phyloP scores from a whole-genome alignment of 805 yeast species.

The Wickerhamiella shivajii region DNA sequence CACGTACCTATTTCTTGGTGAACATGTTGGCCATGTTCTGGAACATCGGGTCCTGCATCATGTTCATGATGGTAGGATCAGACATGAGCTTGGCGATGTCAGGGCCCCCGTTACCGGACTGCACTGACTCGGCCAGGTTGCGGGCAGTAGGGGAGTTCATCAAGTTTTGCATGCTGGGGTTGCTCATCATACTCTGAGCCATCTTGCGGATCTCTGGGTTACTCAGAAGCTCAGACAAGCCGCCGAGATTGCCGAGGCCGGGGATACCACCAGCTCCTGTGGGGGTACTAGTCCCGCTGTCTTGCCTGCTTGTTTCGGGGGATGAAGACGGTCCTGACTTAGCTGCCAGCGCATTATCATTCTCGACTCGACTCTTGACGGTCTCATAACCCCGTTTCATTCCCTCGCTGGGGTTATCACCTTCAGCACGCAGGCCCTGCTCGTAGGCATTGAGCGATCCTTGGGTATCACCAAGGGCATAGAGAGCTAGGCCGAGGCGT shows the following conservation, averaged over 20 bases:
- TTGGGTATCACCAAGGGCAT: slow-evolving; percentile 85
- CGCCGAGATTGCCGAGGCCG: slow-evolving; percentile 67
- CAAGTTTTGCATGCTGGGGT: slow-evolving; percentile 57
- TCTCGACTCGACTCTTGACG: slow-evolving; percentile 76
- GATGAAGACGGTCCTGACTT: slow-evolving; percentile 24
- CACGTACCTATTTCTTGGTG: no score
- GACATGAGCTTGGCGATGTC: slow-evolving; percentile 6
- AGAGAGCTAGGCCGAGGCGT: slow-evolving; percentile 84
- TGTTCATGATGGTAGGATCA: slow-evolving; percentile 7
- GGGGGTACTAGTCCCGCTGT: slow-evolving; percentile 1
- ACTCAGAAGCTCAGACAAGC: slow-evolving; percentile 54
- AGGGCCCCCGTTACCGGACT: slow-evolving; percentile 6
- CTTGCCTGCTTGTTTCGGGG: slow-evolving; percentile 23
- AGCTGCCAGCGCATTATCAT: slow-evolving; percentile 28
- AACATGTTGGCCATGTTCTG: slow-evolving; percentile 9
- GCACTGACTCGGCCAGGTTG: slow-evolving; percentile 32
- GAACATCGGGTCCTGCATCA: slow-evolving; percentile 8
- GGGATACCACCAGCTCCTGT: slow-evolving; percentile 11
- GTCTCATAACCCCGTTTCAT: slow-evolving; percentile 91
- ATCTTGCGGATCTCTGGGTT: slow-evolving; percentile 89
- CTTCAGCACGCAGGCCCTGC: slow-evolving; percentile 76
- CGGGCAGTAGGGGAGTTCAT: slow-evolving; percentile 69
- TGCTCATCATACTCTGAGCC: slow-evolving; percentile 75
- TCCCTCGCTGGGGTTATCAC: slow-evolving; percentile 68
- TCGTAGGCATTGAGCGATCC: slow-evolving; percentile 85